These are phyloP conservation scores for Ceratocystiopsis minuta DNA, from an alignment of 2,329 filamentous ascomycete genomes.

Conservation along the genomic window DNA sequence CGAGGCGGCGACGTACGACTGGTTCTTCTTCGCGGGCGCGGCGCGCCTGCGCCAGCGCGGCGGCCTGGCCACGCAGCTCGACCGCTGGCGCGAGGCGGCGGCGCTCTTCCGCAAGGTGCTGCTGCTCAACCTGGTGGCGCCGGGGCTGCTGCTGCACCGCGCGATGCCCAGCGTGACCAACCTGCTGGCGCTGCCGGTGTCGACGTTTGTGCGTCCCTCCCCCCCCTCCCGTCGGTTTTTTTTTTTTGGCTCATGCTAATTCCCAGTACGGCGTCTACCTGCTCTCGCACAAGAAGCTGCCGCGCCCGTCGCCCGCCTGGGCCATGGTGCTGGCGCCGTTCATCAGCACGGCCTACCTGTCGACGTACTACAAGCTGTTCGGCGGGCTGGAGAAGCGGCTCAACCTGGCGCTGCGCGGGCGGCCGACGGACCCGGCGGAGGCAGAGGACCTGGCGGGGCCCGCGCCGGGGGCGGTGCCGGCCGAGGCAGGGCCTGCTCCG, in stretches of 20 bases:
- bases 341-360: conserved; percentile 21
- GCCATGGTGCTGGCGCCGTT: conserved; percentile 31
- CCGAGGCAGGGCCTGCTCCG: background rate
- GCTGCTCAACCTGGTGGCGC: conserved; percentile 27
- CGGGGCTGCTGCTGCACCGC: conserved; percentile 25
- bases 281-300: conserved; percentile 25
- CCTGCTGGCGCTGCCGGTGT: conserved; percentile 23
- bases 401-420: conserved; percentile 26
- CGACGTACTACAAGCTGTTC: conserved; percentile 29
- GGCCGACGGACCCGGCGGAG: conserved; percentile 10
- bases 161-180: conserved; percentile 25
- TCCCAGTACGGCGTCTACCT: conserved; percentile 30
- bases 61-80: background rate
- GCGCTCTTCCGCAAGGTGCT: conserved; percentile 11
- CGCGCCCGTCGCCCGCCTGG: conserved; percentile 32
- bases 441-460: background rate
- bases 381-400: conserved; percentile 29
- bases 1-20: conserved; percentile 23
- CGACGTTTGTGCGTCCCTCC: conserved; percentile 24
- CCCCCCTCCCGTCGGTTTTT: background rate
- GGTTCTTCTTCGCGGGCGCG: conserved; percentile 14
- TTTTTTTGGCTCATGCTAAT: background rate
- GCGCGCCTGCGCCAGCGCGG: background rate
- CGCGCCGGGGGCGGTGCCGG: background rate
- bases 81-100: conserved; percentile 5